Base-by-base conservation (phyloP, 148 eudicot species). In the Persicaria tinctoria region DNA sequence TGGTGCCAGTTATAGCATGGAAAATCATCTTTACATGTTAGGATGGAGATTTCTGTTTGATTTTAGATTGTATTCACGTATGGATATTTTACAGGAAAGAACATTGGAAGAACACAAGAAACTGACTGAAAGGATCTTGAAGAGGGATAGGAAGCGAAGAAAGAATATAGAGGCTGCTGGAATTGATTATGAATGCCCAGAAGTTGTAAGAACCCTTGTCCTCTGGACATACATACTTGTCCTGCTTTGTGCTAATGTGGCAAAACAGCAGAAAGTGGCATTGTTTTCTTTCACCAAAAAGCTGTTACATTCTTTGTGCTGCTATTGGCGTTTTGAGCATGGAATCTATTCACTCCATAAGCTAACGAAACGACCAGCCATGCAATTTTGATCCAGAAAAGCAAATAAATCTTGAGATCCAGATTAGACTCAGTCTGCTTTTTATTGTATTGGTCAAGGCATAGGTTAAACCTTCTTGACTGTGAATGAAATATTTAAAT, bases 141-240 rank as follows among this genome's bases (percentile, higher is more conserved):
- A 87, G 85, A 79, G 87, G 51, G 97, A 91, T 82, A 78, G 78
- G 77, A 90, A 84, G 74, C 86, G 96, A 73, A 83, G 82, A 48
- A 89, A 87, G 88, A 87, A 80, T 32, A 87, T 93, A 47, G 87
- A 85, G 80, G 97, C 88, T 63, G 94, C 97, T 82, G 98, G 98
- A 73, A 87, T 93, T 55, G 97, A 93, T n/a, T 93, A 91, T 23
- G 92, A 91, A 80, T 89, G 93, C 80, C 97, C 94, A 14, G 83
- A 82, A 74, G 76, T 92, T 75, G 98, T 93, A 86, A 87, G 96
- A 77, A 76, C 20, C 41, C 41, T 32, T 32, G 41, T 32, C 41
- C 41, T 32, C 41, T 32, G 1, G 41, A 32, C 41, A 32, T 32
- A 23, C 3, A 32, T 32, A 32, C 41, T 32, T 32, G 41, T 32